A percentile compares a stretch with the other conserved stretches of the same genome.
phyloP scores from a whole-genome alignment of 257 asterid genomes.

The Solanum chaucha region DNA sequence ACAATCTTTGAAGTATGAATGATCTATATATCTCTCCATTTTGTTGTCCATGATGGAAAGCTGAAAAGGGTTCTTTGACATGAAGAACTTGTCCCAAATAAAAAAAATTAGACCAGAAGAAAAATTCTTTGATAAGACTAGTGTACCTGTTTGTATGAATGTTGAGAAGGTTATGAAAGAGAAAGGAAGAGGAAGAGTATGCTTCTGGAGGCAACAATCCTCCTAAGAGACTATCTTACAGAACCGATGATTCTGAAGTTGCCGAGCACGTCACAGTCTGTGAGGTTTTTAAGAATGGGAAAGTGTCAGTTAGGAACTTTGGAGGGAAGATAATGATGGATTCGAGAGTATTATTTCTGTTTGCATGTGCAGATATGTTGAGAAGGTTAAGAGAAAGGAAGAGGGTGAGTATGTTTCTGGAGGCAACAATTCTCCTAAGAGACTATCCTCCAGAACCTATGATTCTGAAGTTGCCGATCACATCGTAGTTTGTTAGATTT shows the following conservation, averaged over 20 bases:
- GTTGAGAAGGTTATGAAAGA: slow-evolving; percentile 40
- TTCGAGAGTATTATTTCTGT: slow-evolving; percentile 49
- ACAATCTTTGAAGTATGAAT: background rate
- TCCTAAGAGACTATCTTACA: slow-evolving; percentile 33
- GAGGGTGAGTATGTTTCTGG: slow-evolving; percentile 42
- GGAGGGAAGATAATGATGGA: slow-evolving; percentile 45
- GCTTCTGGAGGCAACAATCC: slow-evolving; percentile 49
- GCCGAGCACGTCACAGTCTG: slow-evolving; percentile 10
- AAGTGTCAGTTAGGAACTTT: slow-evolving; percentile 77
- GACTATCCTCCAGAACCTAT: slow-evolving; percentile 18
- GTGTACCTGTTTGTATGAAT: slow-evolving; percentile 12
- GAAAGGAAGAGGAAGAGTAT: slow-evolving; percentile 42
- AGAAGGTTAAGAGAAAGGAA: slow-evolving; percentile 35
- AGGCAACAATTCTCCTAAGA: slow-evolving; percentile 47
- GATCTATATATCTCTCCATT: background rate
- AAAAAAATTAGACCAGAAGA: background rate
- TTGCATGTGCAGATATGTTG: slow-evolving; percentile 31
- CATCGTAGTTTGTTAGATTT: slow-evolving; percentile 29
- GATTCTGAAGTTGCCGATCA: slow-evolving; percentile 39
- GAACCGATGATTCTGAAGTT: slow-evolving; percentile 37
- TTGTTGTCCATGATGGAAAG: background rate
- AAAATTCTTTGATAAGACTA: background rate
- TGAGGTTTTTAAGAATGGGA: slow-evolving; percentile 79
- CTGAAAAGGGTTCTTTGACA: background rate
- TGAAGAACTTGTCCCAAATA: background rate